These are phyloP conservation scores for Phytophthora hibernalis DNA, from an alignment of 352 stramenopile genomes.

Conservation along the genomic window DNA sequence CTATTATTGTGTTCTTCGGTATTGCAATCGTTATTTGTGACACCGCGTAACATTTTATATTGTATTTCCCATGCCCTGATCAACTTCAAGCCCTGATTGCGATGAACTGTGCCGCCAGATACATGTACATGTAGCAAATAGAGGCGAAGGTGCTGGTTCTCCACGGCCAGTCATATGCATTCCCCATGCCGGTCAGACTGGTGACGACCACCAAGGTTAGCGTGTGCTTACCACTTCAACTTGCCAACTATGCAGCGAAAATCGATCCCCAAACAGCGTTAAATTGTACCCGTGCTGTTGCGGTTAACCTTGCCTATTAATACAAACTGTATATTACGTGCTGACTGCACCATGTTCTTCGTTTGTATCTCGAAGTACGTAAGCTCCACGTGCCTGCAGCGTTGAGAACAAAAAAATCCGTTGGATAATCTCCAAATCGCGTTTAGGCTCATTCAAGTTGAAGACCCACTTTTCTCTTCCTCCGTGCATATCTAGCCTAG, in stretches of 20 bases:
- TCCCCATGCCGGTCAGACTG: too few species aligned
- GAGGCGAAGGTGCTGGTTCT: too few species aligned
- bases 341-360: not conserved
- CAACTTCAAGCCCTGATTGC: too few species aligned
- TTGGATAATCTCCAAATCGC: not conserved
- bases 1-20: too few species aligned
- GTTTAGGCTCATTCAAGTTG: slow-evolving; percentile 12
- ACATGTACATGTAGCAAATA: too few species aligned
- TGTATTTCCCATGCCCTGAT: too few species aligned
- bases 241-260: slow-evolving; percentile 2
- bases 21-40: too few species aligned
- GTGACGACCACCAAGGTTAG: not conserved
- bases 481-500: slow-evolving; percentile 10
- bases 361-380: too few species aligned
- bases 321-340: not conserved
- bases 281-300: not conserved
- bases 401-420: not conserved
- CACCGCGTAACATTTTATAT: too few species aligned
- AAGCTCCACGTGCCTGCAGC: too few species aligned
- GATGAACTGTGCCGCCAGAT: too few species aligned
- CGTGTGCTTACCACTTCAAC: slow-evolving; percentile 17
- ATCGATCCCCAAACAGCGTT: not conserved
- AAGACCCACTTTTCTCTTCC: slow-evolving; percentile 1
- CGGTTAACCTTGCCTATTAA: not conserved
- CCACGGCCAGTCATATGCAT: too few species aligned